Evolutionary conservation across 495 filamentous ascomycete genomes (phyloP).

Genomic region (Tuber aestivum): DNA sequence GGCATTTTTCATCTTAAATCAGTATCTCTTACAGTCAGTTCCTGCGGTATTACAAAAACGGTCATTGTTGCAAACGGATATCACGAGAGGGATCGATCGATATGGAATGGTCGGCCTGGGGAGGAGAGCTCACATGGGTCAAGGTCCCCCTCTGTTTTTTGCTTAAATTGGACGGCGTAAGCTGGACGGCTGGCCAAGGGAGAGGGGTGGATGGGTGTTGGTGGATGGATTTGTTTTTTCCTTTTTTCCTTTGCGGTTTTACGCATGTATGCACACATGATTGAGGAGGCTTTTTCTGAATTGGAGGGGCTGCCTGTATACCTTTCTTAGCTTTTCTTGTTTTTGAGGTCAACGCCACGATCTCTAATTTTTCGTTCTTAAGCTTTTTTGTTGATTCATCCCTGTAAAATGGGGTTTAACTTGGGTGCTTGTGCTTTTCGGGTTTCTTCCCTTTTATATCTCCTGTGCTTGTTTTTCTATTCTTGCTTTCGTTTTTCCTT

Average conservation of each 20-base stretch:
- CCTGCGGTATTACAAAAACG: constrained; percentile 16
- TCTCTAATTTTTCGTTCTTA: background rate
- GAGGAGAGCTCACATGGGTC: constrained; percentile 12
- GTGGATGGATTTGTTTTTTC: constrained; percentile 21
- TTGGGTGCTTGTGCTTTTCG: constrained; percentile 39
- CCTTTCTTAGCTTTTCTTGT: constrained; percentile 3
- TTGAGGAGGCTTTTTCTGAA: background rate
- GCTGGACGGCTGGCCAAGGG: constrained; percentile 37
- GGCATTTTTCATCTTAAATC: constrained; percentile 31
- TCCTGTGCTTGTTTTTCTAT: background rate
- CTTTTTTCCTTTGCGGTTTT: constrained; percentile 8
- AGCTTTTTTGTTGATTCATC: constrained; percentile 23
- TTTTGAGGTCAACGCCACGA: background rate
- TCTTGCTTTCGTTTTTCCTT: constrained; percentile 15
- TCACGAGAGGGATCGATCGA: constrained; percentile 18
- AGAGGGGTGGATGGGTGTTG: constrained; percentile 18
- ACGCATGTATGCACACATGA: background rate
- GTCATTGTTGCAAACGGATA: constrained; percentile 23
- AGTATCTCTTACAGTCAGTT: constrained; percentile 26
- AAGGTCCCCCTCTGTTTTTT: constrained; percentile 29
- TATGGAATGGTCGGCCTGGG: constrained; percentile 7
- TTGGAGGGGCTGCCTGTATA: background rate
- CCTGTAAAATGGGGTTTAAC: constrained; percentile 25
- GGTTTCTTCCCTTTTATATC: constrained; percentile 35
- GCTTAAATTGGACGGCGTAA: constrained; percentile 38